Evolutionary conservation across 345 rosid species (phyloP).

Genomic region (Dipteronia dyeriana): DNA sequence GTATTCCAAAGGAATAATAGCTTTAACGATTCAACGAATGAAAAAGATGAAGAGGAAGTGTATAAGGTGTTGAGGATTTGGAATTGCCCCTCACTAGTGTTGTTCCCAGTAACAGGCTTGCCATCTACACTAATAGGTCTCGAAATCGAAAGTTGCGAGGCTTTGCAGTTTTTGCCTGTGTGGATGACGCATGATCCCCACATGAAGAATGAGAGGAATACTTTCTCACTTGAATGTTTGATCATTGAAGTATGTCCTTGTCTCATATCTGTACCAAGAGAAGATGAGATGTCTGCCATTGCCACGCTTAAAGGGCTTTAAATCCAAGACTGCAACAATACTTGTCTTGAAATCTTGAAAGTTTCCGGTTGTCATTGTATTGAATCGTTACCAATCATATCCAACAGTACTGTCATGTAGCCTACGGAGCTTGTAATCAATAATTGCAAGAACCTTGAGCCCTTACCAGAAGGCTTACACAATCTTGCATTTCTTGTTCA

Average conservation of each 20-base stretch:
- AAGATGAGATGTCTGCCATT: constrained; percentile 4
- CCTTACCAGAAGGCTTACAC: constrained; percentile 24
- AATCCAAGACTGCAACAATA: constrained; percentile 4
- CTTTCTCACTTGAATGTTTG: constrained; percentile 22
- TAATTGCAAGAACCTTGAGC: constrained; percentile 13
- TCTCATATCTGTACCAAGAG: constrained; percentile 24
- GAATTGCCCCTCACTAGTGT: constrained; percentile 9
- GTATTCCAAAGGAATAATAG: constrained; percentile 12
- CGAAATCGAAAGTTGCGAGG: constrained; percentile 19
- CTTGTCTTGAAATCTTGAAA: constrained; percentile 12
- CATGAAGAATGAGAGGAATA: background rate
- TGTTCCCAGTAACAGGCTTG: constrained; percentile 19
- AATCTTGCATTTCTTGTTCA: constrained; percentile 24
- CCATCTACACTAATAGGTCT: constrained; percentile 18
- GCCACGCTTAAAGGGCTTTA: constrained; percentile 12
- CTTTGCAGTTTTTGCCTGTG: constrained; percentile 19
- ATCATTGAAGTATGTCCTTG: constrained; percentile 25
- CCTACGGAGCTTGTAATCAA: constrained; percentile 13
- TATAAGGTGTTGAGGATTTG: constrained; percentile 7
- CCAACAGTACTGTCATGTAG: background rate
- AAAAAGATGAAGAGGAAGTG: constrained; percentile 8
- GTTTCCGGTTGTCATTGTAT: constrained; percentile 14
- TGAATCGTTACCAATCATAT: constrained; percentile 5
- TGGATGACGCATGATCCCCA: background rate
- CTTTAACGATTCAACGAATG: background rate